A percentile compares a stretch with the other conserved stretches of the same genome.
These are phyloP conservation scores for Petasospora rhodanensis DNA, from an alignment of 1,139 yeast species.

Conservation along the genomic window DNA sequence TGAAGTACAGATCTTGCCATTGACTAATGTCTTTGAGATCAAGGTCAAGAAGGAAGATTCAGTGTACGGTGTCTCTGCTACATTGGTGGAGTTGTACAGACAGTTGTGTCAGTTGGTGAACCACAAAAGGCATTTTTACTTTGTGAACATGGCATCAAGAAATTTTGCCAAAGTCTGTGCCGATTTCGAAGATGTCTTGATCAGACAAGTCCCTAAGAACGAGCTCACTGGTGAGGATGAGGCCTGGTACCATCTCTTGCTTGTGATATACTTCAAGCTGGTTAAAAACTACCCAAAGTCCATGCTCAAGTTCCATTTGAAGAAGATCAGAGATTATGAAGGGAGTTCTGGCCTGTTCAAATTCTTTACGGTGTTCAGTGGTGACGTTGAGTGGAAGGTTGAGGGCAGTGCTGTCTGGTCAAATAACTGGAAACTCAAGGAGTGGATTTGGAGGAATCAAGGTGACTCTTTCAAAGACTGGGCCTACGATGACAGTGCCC, in stretches of 20 bases:
- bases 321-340: conserved; percentile 1
- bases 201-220: conserved; percentile 5
- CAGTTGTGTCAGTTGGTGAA: conserved; percentile 20
- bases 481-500: conserved; percentile 6
- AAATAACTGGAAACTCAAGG: conserved; percentile 13
- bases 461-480: conserved; percentile 8
- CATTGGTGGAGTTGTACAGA: conserved; percentile 12
- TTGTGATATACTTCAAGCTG: conserved; percentile 17
- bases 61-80: conserved; percentile 16
- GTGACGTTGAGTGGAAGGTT: conserved; percentile 7
- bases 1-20: too few relatives aligned
- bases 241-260: conserved; percentile 15
- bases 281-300: conserved; percentile 19
- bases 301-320: conserved; percentile 12
- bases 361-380: conserved; percentile 4
- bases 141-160: conserved; percentile 15
- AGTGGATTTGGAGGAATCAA: conserved; percentile 7
- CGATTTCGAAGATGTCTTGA: conserved; percentile 23
- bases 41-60: not conserved
- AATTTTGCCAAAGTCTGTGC: conserved; percentile 24
- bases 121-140: conserved; percentile 19
- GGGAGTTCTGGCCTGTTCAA: conserved; percentile 2
- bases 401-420: conserved; percentile 9
- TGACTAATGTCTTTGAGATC: too few relatives aligned
- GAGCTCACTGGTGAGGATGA: conserved; percentile 11